Evolutionary conservation across 1,139 yeast genomes (phyloP).

Genomic region (Sugiyamaella pinicola): DNA sequence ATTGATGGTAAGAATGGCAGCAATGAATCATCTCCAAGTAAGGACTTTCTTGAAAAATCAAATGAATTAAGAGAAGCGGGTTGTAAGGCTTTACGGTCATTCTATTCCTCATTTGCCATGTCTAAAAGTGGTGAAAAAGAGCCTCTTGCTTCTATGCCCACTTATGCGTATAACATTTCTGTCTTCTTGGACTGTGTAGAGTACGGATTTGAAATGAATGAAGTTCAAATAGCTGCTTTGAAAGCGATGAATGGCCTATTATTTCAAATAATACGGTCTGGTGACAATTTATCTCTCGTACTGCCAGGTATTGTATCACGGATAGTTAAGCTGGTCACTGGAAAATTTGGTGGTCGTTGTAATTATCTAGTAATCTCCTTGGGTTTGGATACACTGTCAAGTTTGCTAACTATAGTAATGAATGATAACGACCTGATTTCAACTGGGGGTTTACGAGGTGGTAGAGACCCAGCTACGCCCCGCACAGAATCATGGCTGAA

Average conservation of each 20-base stretch:
- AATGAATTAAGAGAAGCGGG: conserved; percentile 50
- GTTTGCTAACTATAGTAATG: conserved; percentile 45
- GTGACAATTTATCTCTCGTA: conserved; percentile 55
- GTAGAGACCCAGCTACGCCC: conserved; percentile 11
- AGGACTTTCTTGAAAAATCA: conserved; percentile 38
- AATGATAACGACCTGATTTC: conserved; percentile 41
- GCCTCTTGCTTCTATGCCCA: conserved; percentile 41
- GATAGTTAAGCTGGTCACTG: conserved; percentile 48
- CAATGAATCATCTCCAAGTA: conserved; percentile 26
- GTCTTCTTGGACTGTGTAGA: conserved; percentile 47
- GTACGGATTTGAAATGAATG: conserved; percentile 34
- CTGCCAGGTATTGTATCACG: conserved; percentile 61
- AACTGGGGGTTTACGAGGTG: conserved; percentile 13
- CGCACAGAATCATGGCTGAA: conserved; percentile 63
- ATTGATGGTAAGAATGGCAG: conserved; percentile 23
- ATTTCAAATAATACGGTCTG: conserved; percentile 46
- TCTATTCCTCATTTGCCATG: conserved; percentile 43
- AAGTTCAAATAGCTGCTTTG: conserved; percentile 45
- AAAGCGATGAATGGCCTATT: conserved; percentile 44
- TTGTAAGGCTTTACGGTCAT: conserved; percentile 41
- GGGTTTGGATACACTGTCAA: conserved; percentile 42
- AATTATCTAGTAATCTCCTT: conserved; percentile 48
- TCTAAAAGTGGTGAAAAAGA: conserved; percentile 17
- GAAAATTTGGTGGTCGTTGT: conserved; percentile 42
- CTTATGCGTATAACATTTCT: conserved; percentile 52